phyloP scores from a whole-genome alignment of 225 moss, liverwort and hornwort genomes.

The Anthoceros angustus region DNA sequence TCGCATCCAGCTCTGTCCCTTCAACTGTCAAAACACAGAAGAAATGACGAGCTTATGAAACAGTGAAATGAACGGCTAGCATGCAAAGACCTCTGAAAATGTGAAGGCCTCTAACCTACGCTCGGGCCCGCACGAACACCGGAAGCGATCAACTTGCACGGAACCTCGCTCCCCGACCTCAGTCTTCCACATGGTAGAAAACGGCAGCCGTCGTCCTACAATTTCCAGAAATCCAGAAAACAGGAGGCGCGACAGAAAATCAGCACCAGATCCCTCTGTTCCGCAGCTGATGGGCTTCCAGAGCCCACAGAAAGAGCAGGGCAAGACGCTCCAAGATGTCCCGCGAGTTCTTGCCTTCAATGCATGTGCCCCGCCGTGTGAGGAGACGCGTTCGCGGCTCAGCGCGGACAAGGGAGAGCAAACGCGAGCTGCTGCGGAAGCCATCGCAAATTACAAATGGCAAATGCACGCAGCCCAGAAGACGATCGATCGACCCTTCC shows the following conservation, averaged over 20 bases:
- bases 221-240: no score
- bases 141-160: neutral
- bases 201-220: neutral
- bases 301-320: neutral
- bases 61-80: neutral
- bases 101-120: neutral
- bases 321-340: neutral
- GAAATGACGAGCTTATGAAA: neutral
- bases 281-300: no score
- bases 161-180: neutral
- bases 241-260: no score
- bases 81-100: neutral
- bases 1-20: slow-evolving; percentile 76
- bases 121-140: neutral
- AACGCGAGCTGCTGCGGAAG: neutral
- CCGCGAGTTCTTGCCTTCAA: neutral
- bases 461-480: neutral
- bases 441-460: neutral
- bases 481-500: neutral
- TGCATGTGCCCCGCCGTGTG: neutral
- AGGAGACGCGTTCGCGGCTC: neutral
- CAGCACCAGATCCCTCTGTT: neutral
- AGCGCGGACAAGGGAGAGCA: neutral
- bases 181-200: neutral
- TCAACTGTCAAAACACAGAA: slow-evolving; percentile 24